phyloP scores from a whole-genome alignment of 805 yeast genomes.

The Metschnikowia chrysomelidarum region DNA sequence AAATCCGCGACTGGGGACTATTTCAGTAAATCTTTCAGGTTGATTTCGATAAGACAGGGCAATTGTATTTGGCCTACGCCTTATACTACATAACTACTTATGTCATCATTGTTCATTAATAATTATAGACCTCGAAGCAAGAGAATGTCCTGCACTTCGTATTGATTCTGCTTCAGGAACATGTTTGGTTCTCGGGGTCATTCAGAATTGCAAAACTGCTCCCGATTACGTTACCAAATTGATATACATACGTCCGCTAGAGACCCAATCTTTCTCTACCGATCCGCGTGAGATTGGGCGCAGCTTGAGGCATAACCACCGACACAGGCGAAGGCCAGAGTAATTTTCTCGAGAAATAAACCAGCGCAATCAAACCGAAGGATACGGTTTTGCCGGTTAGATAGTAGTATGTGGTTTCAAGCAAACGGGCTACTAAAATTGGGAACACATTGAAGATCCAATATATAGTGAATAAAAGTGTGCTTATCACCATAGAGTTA shows the following conservation, averaged over 20 bases:
- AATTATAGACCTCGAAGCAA: too few species aligned
- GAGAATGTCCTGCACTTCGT: too few species aligned
- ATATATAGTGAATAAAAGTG: constrained; percentile 18
- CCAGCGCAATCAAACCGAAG: constrained; percentile 4
- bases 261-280: neutral
- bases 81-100: too few species aligned
- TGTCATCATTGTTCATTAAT: too few species aligned
- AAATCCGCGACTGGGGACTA: constrained; percentile 44
- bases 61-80: neutral
- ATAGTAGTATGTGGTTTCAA: constrained; percentile 20
- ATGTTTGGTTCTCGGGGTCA: too few species aligned
- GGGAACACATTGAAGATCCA: constrained; percentile 18
- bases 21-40: constrained; percentile 6
- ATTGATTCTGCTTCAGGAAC: too few species aligned
- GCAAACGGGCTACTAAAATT: constrained; percentile 4
- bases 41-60: neutral
- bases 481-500: constrained; percentile 16
- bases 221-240: too few species aligned
- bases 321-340: constrained; percentile 1
- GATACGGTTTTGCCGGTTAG: constrained; percentile 19
- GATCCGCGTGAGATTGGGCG: constrained; percentile 1
- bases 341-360: constrained; percentile 1
- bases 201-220: too few species aligned
- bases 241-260: neutral
- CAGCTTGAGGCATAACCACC: constrained; percentile 1